These are phyloP conservation scores for Nitzschia sp. DNA, from an alignment of 108 stramenopile genomes.

Conservation along the genomic window DNA sequence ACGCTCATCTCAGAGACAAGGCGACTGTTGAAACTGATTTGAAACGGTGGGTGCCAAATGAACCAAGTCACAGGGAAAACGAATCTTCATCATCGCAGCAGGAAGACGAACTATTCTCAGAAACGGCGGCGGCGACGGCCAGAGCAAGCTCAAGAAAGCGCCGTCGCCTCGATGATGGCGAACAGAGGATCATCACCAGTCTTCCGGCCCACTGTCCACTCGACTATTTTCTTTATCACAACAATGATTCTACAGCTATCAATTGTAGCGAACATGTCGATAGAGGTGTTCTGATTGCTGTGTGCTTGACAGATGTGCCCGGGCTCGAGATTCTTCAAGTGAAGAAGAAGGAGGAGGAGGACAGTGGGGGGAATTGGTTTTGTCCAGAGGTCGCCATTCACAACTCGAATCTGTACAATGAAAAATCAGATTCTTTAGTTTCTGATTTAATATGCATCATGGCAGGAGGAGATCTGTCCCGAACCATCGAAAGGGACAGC, in stretches of 20 bases:
- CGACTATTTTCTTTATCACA: constrained; percentile 53
- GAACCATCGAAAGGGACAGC: neutral
- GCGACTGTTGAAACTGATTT: too few species aligned
- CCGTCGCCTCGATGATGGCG: neutral
- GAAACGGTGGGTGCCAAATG: too few species aligned
- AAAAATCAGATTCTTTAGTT: neutral
- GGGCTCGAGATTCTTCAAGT: constrained; percentile 39
- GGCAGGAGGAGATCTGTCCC: constrained; percentile 32
- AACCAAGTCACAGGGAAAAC: neutral
- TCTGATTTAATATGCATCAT: constrained; percentile 37
- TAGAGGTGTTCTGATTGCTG: constrained; percentile 38
- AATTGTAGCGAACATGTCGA: constrained; percentile 51
- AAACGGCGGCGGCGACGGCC: neutral
- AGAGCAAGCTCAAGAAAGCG: neutral
- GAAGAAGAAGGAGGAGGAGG: neutral
- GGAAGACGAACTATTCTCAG: too few species aligned
- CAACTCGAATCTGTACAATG: constrained; percentile 21
- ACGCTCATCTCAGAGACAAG: neutral
- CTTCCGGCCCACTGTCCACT: constrained; percentile 24
- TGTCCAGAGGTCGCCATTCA: constrained; percentile 39
- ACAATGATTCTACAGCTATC: constrained; percentile 1
- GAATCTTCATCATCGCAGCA: too few species aligned
- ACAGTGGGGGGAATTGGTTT: constrained; percentile 1
- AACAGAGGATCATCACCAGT: neutral
- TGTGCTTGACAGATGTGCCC: constrained; percentile 43